phyloP scores from a whole-genome alignment of 768 basidiomycete species.

The Agrocybe praecox region DNA sequence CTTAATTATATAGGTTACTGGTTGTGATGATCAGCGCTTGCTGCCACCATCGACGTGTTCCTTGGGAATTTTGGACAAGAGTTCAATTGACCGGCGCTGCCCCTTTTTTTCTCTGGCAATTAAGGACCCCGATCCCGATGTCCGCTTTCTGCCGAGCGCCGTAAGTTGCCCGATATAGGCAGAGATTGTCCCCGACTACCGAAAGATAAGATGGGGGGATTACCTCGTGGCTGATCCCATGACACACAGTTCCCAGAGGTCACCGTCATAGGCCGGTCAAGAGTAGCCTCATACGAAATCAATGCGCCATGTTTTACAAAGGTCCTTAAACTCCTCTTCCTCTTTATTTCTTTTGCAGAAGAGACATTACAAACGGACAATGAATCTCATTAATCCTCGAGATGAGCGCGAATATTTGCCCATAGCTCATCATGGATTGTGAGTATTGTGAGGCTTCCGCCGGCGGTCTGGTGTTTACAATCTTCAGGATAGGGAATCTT shows the following conservation, averaged over 20 bases:
- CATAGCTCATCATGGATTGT: conserved; percentile 83
- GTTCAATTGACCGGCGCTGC: too few species aligned
- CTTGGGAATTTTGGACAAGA: too few species aligned
- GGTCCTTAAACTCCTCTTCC: neutral
- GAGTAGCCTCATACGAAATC: neutral
- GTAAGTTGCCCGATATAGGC: too few species aligned
- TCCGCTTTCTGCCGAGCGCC: too few species aligned
- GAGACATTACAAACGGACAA: conserved; percentile 32
- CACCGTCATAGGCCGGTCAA: neutral
- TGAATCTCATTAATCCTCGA: conserved; percentile 58
- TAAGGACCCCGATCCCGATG: too few species aligned
- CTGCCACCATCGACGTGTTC: too few species aligned
- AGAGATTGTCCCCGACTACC: too few species aligned
- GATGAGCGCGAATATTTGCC: conserved; percentile 68
- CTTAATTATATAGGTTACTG: too few species aligned
- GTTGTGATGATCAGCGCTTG: too few species aligned
- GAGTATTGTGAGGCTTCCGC: conserved; percentile 26
- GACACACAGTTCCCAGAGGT: neutral
- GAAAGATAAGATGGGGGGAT: neutral
- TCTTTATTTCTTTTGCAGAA: conserved; percentile 1
- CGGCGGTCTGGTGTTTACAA: conserved; percentile 2
- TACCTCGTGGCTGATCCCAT: neutral
- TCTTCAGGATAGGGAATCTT: conserved; percentile 75
- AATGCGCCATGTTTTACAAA: conserved; percentile 7
- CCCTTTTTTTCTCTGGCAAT: too few species aligned